Percentiles rank a stretch among this genome's conserved stretches.
Conservation (phyloP, 1,284 basidiomycete species). For the Ceratobasidium sp. region DNA sequence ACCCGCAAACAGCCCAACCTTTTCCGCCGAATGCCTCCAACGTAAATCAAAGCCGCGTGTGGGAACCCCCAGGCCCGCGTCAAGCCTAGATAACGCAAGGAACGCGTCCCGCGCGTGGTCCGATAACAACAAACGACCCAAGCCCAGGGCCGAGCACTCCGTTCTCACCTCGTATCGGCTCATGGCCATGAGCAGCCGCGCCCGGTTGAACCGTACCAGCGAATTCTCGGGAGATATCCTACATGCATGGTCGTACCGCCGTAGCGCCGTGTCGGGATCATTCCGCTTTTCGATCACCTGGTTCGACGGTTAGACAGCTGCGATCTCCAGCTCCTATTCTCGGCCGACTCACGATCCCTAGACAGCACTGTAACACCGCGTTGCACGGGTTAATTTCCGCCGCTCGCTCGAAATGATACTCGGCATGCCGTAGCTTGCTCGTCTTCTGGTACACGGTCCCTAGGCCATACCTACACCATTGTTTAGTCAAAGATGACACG, state of each 20-base stretch:
- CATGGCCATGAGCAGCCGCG: constrained; percentile 84
- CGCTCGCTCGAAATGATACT: constrained; percentile 93
- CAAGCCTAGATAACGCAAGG: constrained; percentile 1
- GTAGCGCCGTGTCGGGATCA: constrained; percentile 74
- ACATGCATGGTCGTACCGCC: constrained; percentile 80
- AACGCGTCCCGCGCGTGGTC: not conserved
- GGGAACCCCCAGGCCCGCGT: constrained; percentile 13
- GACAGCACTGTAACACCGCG: constrained; percentile 87
- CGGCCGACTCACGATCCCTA: constrained; percentile 79
- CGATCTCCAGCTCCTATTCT: constrained; percentile 39
- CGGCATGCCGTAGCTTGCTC: constrained; percentile 88
- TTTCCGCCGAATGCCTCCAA: constrained; percentile 43
- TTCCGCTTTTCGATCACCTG: constrained; percentile 85
- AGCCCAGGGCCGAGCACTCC: constrained; percentile 6
- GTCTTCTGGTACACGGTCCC: constrained; percentile 91
- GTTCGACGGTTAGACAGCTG: constrained; percentile 39
- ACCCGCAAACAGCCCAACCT: constrained; percentile 16
- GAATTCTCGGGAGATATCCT: constrained; percentile 80
- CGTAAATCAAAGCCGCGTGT: constrained; percentile 44
- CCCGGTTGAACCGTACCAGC: constrained; percentile 88
- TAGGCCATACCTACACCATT: constrained; percentile 84
- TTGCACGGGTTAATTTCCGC: constrained; percentile 89
- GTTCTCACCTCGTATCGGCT: constrained; percentile 78
- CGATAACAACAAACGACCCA: not conserved
- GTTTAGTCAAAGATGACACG: constrained; percentile 36